phyloP scores from a whole-genome alignment of 2,329 filamentous ascomycete species.

The Lachnellula occidentalis region DNA sequence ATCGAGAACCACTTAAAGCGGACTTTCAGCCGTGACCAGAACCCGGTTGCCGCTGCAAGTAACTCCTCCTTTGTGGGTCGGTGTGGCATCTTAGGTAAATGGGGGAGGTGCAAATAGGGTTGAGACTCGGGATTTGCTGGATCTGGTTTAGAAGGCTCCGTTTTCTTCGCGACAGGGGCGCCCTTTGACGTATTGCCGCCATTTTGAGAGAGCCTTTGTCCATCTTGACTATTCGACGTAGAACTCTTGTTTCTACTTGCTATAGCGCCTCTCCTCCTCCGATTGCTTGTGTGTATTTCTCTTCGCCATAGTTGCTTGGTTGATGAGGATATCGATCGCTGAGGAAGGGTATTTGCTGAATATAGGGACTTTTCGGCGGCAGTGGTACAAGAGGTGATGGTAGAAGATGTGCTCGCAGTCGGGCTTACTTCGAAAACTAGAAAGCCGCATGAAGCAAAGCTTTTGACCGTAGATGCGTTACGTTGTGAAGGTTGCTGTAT shows the following conservation, averaged over 20 bases:
- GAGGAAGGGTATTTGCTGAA: slow-evolving; percentile 11
- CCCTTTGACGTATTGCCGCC: slow-evolving; percentile 14
- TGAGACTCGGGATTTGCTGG: slow-evolving; percentile 28
- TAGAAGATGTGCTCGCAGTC: slow-evolving; percentile 31
- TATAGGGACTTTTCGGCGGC: slow-evolving; percentile 22
- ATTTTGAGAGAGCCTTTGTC: slow-evolving; percentile 17
- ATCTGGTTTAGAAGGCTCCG: slow-evolving; percentile 7
- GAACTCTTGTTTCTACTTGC: slow-evolving; percentile 30
- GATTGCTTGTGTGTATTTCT: slow-evolving; percentile 26
- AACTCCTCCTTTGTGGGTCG: slow-evolving; percentile 91
- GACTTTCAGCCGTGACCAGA: slow-evolving; percentile 84
- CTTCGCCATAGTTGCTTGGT: slow-evolving; percentile 25
- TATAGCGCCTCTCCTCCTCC: slow-evolving; percentile 21
- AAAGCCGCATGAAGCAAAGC: slow-evolving; percentile 50
- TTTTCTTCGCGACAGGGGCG: slow-evolving; percentile 11
- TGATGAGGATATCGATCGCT: slow-evolving; percentile 11
- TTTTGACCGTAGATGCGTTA: slow-evolving; percentile 38
- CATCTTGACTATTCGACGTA: slow-evolving; percentile 22
- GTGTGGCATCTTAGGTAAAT: slow-evolving; percentile 69
- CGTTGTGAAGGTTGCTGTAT: slow-evolving; percentile 32
- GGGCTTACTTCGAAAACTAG: slow-evolving; percentile 43
- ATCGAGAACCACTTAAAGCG: slow-evolving; percentile 99
- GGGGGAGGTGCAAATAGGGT: slow-evolving; percentile 53
- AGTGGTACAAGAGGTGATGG: slow-evolving; percentile 17
- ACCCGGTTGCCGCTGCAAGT: slow-evolving; percentile 82